phyloP scores from a whole-genome alignment of 1,284 basidiomycete genomes.

The Sporisorium graminicola region DNA sequence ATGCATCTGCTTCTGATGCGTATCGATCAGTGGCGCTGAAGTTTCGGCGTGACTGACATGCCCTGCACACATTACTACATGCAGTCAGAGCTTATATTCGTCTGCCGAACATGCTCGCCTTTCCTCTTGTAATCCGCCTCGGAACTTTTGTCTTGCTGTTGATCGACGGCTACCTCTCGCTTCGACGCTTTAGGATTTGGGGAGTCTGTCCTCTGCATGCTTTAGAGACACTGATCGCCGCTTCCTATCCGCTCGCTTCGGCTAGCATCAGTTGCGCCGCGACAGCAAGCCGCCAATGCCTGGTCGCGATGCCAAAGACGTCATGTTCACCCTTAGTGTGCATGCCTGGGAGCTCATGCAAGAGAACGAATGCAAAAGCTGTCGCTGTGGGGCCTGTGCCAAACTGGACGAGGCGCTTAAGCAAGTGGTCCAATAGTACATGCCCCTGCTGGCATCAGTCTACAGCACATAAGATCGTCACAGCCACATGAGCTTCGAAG shows the following conservation, averaged over 20 bases:
- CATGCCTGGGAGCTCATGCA: constrained; percentile 5
- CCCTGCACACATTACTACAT: constrained; percentile 11
- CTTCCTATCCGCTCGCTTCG: neutral
- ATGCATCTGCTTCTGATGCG: constrained; percentile 15
- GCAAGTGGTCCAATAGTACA: neutral
- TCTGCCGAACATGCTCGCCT: constrained; percentile 18
- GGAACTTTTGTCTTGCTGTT: neutral
- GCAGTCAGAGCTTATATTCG: constrained; percentile 28
- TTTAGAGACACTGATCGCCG: constrained; percentile 1
- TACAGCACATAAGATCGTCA: too few species aligned
- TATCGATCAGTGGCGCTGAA: neutral
- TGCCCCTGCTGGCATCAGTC: too few species aligned
- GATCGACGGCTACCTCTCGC: constrained; percentile 5
- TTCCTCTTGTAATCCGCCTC: neutral
- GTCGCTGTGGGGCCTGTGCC: neutral
- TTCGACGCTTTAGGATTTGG: constrained; percentile 2
- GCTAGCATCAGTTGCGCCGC: neutral
- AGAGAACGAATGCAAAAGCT: constrained; percentile 17
- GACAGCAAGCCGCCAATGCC: neutral
- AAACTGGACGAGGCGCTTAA: neutral
- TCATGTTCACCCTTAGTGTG: neutral
- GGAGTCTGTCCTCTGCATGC: neutral
- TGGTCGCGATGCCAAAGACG: neutral
- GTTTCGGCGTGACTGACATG: neutral
- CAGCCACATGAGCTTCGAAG: neutral